Conservation (phyloP, 371 early-diverging fungal species). For the Lichtheimia corymbifera region DNA sequence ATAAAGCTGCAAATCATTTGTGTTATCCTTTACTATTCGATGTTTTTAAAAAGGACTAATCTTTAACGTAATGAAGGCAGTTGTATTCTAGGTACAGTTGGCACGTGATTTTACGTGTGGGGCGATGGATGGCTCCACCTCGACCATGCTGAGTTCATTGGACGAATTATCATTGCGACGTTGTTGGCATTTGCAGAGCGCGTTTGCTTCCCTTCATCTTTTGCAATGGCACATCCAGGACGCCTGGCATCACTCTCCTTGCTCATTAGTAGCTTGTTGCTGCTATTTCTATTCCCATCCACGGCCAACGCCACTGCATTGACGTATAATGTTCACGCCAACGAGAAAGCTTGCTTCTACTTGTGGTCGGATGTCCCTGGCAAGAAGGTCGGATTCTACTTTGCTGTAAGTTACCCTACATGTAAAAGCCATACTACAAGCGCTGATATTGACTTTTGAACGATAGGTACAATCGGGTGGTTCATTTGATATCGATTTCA, state of each 20-base stretch:
- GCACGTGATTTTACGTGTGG: too few species aligned
- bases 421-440: background rate
- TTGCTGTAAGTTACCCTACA: conserved; percentile 77
- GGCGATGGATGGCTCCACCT: too few species aligned
- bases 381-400: conserved; percentile 93
- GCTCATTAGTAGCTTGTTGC: conserved; percentile 3
- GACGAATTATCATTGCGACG: too few species aligned
- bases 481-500: conserved; percentile 89
- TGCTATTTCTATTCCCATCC: conserved; percentile 2
- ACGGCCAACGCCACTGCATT: conserved; percentile 61
- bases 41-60: too few species aligned
- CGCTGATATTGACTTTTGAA: too few species aligned
- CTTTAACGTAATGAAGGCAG: too few species aligned
- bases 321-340: conserved; percentile 86
- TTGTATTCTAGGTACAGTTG: too few species aligned
- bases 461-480: conserved; percentile 89
- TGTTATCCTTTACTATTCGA: too few species aligned
- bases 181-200: background rate
- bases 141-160: too few species aligned
- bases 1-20: too few species aligned
- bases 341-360: conserved; percentile 86
- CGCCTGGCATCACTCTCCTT: conserved; percentile 4
- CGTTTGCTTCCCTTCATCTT: background rate
- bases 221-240: conserved; percentile 8
- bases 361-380: conserved; percentile 65